phyloP scores from a whole-genome alignment of 2,329 filamentous ascomycete species.

The Fusarium decemcellulare region DNA sequence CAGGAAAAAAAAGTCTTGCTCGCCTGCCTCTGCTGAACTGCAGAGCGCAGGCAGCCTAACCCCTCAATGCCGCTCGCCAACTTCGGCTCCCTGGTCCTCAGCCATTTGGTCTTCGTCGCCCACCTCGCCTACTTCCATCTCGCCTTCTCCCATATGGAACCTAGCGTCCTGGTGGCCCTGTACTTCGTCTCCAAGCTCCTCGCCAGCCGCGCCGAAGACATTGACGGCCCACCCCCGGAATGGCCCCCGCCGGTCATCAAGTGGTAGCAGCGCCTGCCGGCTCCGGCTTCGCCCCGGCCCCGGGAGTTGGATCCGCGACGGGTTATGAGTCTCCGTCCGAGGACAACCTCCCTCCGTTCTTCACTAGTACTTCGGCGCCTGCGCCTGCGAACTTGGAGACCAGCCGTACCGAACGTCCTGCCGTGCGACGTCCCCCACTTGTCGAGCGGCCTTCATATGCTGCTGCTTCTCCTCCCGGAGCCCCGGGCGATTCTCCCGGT shows the following conservation, averaged over 20 bases:
- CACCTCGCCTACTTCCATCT: conserved; percentile 68
- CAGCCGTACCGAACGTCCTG: conserved; percentile 4
- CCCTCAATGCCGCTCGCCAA: conserved; percentile 64
- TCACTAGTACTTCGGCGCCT: conserved; percentile 34
- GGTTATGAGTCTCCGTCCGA: conserved; percentile 58
- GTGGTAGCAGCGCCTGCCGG: conserved; percentile 43
- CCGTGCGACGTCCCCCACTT: conserved; percentile 25
- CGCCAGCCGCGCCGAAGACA: conserved; percentile 62
- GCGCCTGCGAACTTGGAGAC: conserved; percentile 8
- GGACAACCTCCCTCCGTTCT: conserved; percentile 48
- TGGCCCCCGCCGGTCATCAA: conserved; percentile 53
- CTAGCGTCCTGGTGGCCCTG: conserved; percentile 60
- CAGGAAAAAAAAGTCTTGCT: not conserved
- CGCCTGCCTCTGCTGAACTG: not conserved
- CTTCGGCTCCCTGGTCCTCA: conserved; percentile 65
- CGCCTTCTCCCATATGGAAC: conserved; percentile 64
- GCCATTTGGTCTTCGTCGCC: conserved; percentile 67
- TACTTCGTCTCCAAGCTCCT: conserved; percentile 65
- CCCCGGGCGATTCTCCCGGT: not conserved
- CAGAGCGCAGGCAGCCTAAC: not conserved
- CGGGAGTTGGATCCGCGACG: conserved; percentile 13
- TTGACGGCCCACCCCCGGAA: conserved; percentile 55
- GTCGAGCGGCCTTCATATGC: conserved; percentile 38
- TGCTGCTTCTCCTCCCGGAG: conserved; percentile 19
- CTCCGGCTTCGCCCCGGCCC: conserved; percentile 12